These are phyloP conservation scores for Podila epicladia DNA, from an alignment of 192 early-diverging fungal genomes.

Conservation along the genomic window DNA sequence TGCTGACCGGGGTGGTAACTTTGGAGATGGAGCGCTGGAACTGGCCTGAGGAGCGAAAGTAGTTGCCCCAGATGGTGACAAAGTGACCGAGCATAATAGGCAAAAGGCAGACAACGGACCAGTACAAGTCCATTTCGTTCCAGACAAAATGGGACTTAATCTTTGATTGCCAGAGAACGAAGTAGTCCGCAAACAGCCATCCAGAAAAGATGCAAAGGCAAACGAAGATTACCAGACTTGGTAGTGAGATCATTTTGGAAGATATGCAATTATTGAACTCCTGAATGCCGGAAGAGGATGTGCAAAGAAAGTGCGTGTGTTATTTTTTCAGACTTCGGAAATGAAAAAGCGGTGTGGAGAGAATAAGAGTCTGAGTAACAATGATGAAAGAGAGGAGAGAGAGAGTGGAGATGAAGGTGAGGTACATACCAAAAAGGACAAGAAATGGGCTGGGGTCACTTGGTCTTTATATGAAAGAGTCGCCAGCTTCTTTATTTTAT, in stretches of 20 bases:
- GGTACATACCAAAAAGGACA: too few species aligned
- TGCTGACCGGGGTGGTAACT: slow-evolving; percentile 18
- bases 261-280: not conserved
- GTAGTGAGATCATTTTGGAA: slow-evolving; percentile 9
- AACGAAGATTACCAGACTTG: slow-evolving; percentile 4
- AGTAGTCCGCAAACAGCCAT: slow-evolving; percentile 39
- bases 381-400: too few species aligned
- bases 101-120: slow-evolving; percentile 35
- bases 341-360: not conserved
- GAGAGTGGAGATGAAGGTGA: not conserved
- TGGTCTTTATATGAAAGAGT: too few species aligned
- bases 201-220: slow-evolving; percentile 21
- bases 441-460: too few species aligned
- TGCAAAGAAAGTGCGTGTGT: too few species aligned
- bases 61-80: slow-evolving; percentile 50
- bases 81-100: slow-evolving; percentile 46
- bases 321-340: too few species aligned
- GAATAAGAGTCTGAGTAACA: not conserved
- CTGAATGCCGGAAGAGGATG: not conserved
- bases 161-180: slow-evolving; percentile 16
- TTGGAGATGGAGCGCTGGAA: slow-evolving; percentile 44
- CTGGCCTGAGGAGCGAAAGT: slow-evolving; percentile 27
- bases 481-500: too few species aligned
- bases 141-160: slow-evolving; percentile 21
- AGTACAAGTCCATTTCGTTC: slow-evolving; percentile 34